Evolutionary conservation across 148 eudicot species (phyloP).

Genomic region (Amaranthus cruentus): DNA sequence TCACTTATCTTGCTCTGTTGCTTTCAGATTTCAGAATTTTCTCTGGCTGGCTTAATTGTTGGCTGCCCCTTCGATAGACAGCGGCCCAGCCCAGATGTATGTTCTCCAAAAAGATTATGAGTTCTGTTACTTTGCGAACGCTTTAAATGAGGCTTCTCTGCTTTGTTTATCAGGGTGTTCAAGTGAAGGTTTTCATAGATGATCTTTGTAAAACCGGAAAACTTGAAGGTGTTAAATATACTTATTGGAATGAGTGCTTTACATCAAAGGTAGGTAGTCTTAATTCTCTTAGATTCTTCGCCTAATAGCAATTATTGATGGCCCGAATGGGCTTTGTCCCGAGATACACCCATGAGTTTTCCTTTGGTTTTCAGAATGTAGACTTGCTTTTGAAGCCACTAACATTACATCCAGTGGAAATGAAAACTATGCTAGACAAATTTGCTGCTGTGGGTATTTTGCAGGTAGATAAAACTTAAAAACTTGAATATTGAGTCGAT

Average conservation of each 20-base stretch:
- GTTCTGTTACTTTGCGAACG: background rate
- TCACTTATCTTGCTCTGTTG: conserved; percentile 6
- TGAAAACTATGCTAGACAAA: conserved; percentile 72
- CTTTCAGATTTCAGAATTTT: conserved; percentile 59
- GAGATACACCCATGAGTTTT: background rate
- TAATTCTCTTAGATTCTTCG: background rate
- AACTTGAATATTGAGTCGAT: background rate
- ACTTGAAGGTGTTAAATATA: conserved; percentile 65
- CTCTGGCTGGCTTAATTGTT: conserved; percentile 56
- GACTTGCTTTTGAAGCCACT: conserved; percentile 59
- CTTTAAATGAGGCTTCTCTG: conserved; percentile 8
- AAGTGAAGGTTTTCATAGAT: conserved; percentile 63
- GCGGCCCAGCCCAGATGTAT: conserved; percentile 42
- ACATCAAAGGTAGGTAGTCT: conserved; percentile 65
- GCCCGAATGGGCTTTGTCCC: background rate
- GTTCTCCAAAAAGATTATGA: conserved; percentile 13
- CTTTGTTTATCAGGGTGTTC: conserved; percentile 47
- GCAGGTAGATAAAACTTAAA: conserved; percentile 41
- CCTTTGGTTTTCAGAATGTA: conserved; percentile 45
- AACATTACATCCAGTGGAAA: conserved; percentile 59
- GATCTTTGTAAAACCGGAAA: conserved; percentile 68
- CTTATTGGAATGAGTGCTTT: conserved; percentile 82
- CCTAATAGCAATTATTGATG: background rate
- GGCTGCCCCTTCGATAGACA: conserved; percentile 62
- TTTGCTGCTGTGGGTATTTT: conserved; percentile 95